phyloP scores from a whole-genome alignment of 345 rosid genomes.

The Moricandia arvensis region DNA sequence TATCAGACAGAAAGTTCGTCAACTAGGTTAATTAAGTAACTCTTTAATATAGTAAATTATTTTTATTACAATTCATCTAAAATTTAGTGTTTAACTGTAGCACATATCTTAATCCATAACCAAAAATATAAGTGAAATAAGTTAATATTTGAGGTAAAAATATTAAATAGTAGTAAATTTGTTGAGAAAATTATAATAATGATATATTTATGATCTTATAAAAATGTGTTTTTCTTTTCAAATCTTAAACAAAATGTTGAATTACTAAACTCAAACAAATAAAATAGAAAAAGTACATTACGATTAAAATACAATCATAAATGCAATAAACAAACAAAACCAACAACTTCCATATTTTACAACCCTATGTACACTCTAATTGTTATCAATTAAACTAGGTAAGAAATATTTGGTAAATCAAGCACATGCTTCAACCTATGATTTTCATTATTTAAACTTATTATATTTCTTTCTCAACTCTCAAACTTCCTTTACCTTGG shows the following conservation, averaged over 20 bases:
- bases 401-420: neutral
- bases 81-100: neutral
- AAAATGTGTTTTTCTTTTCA: too few relatives aligned
- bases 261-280: neutral
- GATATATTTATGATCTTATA: neutral
- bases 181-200: neutral
- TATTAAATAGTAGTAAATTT: neutral
- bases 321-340: neutral
- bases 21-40: too few relatives aligned
- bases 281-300: neutral
- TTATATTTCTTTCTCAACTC: neutral
- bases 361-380: constrained; percentile 8
- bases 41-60: too few relatives aligned
- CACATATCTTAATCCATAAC: too few relatives aligned
- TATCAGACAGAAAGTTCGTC: too few relatives aligned
- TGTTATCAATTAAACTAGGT: constrained; percentile 25
- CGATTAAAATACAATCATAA: neutral
- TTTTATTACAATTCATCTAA: too few relatives aligned
- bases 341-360: constrained; percentile 3
- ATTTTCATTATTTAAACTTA: neutral
- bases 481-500: neutral
- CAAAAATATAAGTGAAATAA: too few relatives aligned
- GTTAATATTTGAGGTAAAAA: neutral
- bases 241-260: too few relatives aligned
- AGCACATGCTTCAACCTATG: neutral